Base-by-base conservation (phyloP, 2,329 filamentous ascomycete genomes). In the Neofusicoccum cordaticola region DNA sequence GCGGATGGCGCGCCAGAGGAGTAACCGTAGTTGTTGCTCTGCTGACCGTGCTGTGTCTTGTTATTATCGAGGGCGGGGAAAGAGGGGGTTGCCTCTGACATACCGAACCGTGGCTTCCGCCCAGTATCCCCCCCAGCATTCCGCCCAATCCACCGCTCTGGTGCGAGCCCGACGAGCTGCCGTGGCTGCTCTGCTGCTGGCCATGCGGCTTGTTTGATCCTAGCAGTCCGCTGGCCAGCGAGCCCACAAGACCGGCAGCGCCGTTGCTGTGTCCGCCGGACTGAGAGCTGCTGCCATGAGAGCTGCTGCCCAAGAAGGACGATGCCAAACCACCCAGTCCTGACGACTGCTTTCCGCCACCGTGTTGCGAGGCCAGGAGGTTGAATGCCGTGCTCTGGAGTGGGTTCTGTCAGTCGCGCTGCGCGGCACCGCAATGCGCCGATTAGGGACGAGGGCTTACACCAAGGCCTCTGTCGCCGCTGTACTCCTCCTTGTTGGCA, bases 11-110 rank as follows among this genome's bases (percentile, higher is more conserved):
- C 83, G 3, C 81, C 74, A 70, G 84, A 84, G 22, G 85, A 86
- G 74, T 90, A 90, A 37, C 87, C 88, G 72, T 85, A 91, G 71
- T 83, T 85, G 66, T 79, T 79, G 80, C 84, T 48, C 17, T 45
- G 39, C 42, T 65, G 56, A 7, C 41, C 48, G 37, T 62, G 64
- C 27, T 62, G 64, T 11, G 17, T 41, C 48, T 41, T 35, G 17
- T 60, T n/a, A 60, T 41, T 34, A 17, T 22, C 27, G 17, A 31
- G 27, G 19, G 37, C 41, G 27, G 27, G 22, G 27, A 53, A 11
- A 45, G 27, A 4, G 15, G 13, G 41, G 56, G n/a, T 4, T 19
- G 27, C 12, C n/a, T 19, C 44, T 31, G 17, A 69, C 73, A 68
- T 71, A 78, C 75, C 61, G 72, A 73, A 64, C 74, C 72, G 37